Evolutionary conservation across 2,329 filamentous ascomycete genomes (phyloP), one percentile per base, ranked within the genome.

Genomic region (Phialophora chinensis): DNA sequence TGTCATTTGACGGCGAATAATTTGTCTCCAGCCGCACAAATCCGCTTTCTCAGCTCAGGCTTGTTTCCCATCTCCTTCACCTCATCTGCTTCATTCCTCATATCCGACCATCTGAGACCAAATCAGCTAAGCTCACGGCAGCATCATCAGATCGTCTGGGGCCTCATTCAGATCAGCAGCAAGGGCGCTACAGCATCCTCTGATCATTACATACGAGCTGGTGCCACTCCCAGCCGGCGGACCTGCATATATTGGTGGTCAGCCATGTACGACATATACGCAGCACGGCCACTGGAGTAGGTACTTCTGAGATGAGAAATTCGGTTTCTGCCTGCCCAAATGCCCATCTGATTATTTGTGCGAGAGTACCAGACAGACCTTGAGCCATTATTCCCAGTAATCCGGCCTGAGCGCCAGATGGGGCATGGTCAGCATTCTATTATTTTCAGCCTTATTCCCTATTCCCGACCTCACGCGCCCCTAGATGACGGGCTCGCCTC

Each of bases 291-390:
- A 20, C n/a, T 33, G 17, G 27, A 60, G 31, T 2, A 60, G 42
- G 38, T 42, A 52, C 23, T 61, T 61, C 59, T 61, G 59, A 61
- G 49, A 54, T 54, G 29, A 61, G 59, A 54, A 54, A 35, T 12
- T 10, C 31, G 52, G 35, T 31, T 38, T 6, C 49, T 14, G 27
- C n/a, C 17, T 11, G 14, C 8, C 20, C 8, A 20, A 27, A 14
- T 12, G 20, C 20, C 20, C 25, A 23, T 52, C 20, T 52, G 49
- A 52, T 17, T 52, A 25, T 52, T 33, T 53, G 29, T 14, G 49
- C 59, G n/a, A 61, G 47, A 54, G 14, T 25, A 33, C 23, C 17
- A 38, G 49, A 29, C 8, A 27, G 59, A 29, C n/a, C 33, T 31
- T 61, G 49, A 44, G 58, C 8, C 8, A 54, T 54, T 42, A 52